Conservation (phyloP, 345 rosid species). For the Gynandropsis gynandra region DNA sequence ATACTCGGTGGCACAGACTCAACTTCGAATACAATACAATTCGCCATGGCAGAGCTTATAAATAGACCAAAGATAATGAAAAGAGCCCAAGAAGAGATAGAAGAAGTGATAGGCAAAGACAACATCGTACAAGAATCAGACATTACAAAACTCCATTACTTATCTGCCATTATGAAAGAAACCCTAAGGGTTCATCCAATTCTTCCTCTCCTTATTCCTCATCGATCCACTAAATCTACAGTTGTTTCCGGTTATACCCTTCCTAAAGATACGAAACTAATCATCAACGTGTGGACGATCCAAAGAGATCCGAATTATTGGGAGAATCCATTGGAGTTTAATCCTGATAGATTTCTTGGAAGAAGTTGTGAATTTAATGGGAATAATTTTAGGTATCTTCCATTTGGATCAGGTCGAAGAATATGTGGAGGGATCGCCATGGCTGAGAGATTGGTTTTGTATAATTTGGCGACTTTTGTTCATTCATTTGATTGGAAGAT, state of each 20-base stretch:
- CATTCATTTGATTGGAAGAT: neutral
- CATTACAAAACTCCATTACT: neutral
- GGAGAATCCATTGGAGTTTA: neutral
- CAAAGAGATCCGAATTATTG: neutral
- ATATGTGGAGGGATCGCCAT: neutral
- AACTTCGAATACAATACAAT: neutral
- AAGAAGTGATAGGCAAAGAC: neutral
- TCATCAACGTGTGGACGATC: neutral
- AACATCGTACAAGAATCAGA: neutral
- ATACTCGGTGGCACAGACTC: neutral
- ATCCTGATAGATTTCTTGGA: neutral
- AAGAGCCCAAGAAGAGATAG: conserved; percentile 6
- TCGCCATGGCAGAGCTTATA: conserved; percentile 3
- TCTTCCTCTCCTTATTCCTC: neutral
- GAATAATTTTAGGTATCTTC: neutral
- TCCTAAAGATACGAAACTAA: neutral
- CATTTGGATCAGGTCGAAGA: neutral
- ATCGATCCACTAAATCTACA: neutral
- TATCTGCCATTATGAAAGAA: neutral
- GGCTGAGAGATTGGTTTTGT: neutral
- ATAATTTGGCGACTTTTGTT: neutral
- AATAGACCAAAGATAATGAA: neutral
- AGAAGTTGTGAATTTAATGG: neutral
- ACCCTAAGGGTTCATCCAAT: neutral
- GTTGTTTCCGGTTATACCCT: neutral